Conservation (phyloP, 176 grass and related monocot genomes). For the sorghum (Sorghum bicolor) region Sorghum_bicolor_NCBIv3 NC_012871.2:71966501-71967000, state of each 20-base stretch:
- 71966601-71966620: neutral
- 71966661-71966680: neutral
- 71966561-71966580: neutral
- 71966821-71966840: neutral
- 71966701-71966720: neutral
- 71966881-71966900: conserved; percentile 1
- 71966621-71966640: neutral
- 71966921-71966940: neutral
- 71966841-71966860: neutral
- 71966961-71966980: neutral
- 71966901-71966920: neutral
- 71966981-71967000: neutral
- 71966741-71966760: neutral
- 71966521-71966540: neutral
- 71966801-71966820: neutral
- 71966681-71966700: neutral
- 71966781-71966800: conserved; percentile 11
- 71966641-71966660: neutral
- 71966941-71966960: neutral
- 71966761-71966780: neutral
- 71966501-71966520: neutral
- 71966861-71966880: neutral
- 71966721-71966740: neutral
- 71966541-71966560: neutral
- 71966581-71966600: neutral